Base-by-base conservation (phyloP, 148 eudicot genomes). In the Silene latifolia region DNA sequence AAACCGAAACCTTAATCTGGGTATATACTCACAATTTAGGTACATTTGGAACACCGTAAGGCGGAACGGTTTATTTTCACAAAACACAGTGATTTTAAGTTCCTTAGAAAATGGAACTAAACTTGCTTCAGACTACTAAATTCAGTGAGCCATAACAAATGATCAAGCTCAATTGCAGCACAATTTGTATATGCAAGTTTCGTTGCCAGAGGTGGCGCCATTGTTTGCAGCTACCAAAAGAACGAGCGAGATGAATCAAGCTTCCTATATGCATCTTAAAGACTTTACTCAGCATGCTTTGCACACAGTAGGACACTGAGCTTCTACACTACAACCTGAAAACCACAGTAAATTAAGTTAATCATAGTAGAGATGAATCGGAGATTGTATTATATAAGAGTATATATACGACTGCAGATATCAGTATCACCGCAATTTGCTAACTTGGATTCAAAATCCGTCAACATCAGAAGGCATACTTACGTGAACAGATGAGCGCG, bases 401-500 rank as follows among this genome's bases (percentile, higher is more conserved):
- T n/a, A n/a, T n/a, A n/a, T n/a, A 63, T 18, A 35, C 15, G 56
- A 74, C 4, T 5, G 42, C 42, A 39, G 44, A 39, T 39, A 39
- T 39, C 5, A 2, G 2, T 32, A 32, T 32, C 35, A n/a, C n/a
- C n/a, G n/a, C n/a, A 32, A 4, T 32, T 32, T 2, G 35, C 35
- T 32, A 32, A 32, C 35, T 32, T 2, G 5, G 35, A 32, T 32
- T 32, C 35, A 32, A 6, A 39, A 39, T 7, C 9, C 44, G 9
- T 39, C 8, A 39, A 1, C 44, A 39, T 39, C 44, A 5, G 5
- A 7, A 39, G 44, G 44, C 44, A 39, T 39, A 77, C 89, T 87
- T 84, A 93, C 95, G 89, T 93, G 88, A 93, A 93, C 75, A 91
- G 74, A 8, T 89, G 86, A 74, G 89, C 81, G 32, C 90, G 88